Conservation (phyloP, 257 asterid genomes). For the Hygrophila difformis region DNA sequence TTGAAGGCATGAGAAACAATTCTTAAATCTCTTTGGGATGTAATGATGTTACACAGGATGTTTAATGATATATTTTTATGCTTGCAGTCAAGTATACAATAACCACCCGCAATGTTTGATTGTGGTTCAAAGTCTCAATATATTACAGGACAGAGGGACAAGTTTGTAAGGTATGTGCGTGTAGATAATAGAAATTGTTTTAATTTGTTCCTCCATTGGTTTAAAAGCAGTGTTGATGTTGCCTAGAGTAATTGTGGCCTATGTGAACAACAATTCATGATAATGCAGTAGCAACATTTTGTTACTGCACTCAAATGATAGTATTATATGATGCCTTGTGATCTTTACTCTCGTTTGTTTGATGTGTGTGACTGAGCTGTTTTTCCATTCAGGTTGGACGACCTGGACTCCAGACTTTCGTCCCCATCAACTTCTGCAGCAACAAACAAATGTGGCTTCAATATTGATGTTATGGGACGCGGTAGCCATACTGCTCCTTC, state of each 20-base stretch:
- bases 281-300: neutral
- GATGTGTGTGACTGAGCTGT: constrained; percentile 7
- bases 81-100: constrained; percentile 42
- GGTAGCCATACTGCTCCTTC: constrained; percentile 46
- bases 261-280: neutral
- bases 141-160: constrained; percentile 68
- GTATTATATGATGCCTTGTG: constrained; percentile 10
- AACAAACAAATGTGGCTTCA: constrained; percentile 70
- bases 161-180: constrained; percentile 63
- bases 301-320: neutral
- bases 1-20: no score
- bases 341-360: constrained; percentile 2
- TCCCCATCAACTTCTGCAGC: constrained; percentile 69
- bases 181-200: constrained; percentile 1
- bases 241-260: neutral
- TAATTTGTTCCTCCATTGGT: constrained; percentile 7
- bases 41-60: neutral
- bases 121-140: constrained; percentile 65
- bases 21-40: constrained; percentile 6
- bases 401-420: constrained; percentile 77
- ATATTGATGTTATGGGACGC: constrained; percentile 54
- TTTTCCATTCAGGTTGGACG: constrained; percentile 67
- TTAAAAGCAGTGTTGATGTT: neutral
- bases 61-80: constrained; percentile 10
- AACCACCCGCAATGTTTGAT: constrained; percentile 57